A percentile compares a stretch with the other conserved stretches of the same genome.
Evolutionary conservation across 1,284 basidiomycete genomes (phyloP).

Genomic region (Anthracocystis setariae): DNA sequence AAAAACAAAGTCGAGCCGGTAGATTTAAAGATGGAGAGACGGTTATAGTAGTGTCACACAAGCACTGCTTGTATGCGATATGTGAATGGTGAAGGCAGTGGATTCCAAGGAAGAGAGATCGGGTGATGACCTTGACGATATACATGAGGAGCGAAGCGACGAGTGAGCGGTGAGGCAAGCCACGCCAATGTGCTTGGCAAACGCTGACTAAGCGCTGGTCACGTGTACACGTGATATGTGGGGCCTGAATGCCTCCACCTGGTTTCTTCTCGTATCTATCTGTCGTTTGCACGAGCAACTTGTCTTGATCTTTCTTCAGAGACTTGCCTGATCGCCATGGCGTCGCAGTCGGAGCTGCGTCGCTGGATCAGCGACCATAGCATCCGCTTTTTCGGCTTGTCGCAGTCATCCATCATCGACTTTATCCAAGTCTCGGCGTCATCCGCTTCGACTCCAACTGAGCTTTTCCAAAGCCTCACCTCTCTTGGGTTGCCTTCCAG

Average conservation of each 20-base stretch:
- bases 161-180: too few species aligned
- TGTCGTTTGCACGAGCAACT: conserved; percentile 1
- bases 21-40: too few species aligned
- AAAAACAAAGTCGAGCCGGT: too few species aligned
- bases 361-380: conserved; percentile 63
- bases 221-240: background rate
- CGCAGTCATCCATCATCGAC: conserved; percentile 57
- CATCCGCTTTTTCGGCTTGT: conserved; percentile 61
- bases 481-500: conserved; percentile 82
- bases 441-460: conserved; percentile 81
- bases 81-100: too few species aligned
- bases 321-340: conserved; percentile 6
- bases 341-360: conserved; percentile 39
- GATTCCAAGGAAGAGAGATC: too few species aligned
- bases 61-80: too few species aligned
- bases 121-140: too few species aligned
- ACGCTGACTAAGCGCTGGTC: too few species aligned
- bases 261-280: background rate
- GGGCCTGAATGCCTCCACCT: conserved; percentile 3
- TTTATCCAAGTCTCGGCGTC: conserved; percentile 72
- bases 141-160: too few species aligned
- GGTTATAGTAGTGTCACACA: too few species aligned
- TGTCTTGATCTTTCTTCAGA: background rate
- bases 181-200: too few species aligned
- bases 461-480: conserved; percentile 79